phyloP scores from a whole-genome alignment of 2,329 filamentous ascomycete species.

The Fusarium phyllophilum region DNA sequence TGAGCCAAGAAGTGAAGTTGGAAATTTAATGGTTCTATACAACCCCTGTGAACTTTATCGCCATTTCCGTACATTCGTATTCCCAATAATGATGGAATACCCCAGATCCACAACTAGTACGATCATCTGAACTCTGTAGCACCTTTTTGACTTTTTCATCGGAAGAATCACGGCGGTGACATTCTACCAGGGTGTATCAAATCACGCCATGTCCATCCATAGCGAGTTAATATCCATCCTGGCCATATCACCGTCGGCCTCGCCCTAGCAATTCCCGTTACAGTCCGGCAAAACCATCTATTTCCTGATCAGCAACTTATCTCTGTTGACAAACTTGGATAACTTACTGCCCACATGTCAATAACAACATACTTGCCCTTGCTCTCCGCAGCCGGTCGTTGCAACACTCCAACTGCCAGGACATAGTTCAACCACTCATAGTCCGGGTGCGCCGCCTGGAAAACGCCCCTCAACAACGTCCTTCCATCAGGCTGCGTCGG shows the following conservation, averaged over 20 bases:
- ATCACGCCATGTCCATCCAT: neutral
- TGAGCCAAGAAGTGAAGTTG: neutral
- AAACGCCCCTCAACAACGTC: constrained; percentile 43
- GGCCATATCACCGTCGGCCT: neutral
- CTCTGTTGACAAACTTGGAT: fast-evolving
- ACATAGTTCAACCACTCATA: constrained; percentile 53
- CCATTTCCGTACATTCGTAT: neutral
- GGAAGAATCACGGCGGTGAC: neutral
- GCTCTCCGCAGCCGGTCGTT: constrained; percentile 6
- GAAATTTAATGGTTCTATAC: neutral
- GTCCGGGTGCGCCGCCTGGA: constrained; percentile 49
- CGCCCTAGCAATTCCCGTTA: constrained; percentile 5
- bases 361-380: constrained; percentile 40
- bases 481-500: constrained; percentile 49
- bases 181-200: neutral
- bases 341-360: constrained; percentile 41
- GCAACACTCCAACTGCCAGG: constrained; percentile 41
- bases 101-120: neutral
- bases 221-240: neutral
- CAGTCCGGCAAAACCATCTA: constrained; percentile 28
- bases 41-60: neutral
- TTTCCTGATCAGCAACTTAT: neutral
- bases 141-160: neutral
- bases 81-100: neutral
- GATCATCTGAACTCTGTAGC: neutral